Evolutionary conservation across 2,329 filamentous ascomycete genomes (phyloP), one percentile per base, ranked within the genome.

Genomic region (Monilinia vaccinii-corymbosi): DNA sequence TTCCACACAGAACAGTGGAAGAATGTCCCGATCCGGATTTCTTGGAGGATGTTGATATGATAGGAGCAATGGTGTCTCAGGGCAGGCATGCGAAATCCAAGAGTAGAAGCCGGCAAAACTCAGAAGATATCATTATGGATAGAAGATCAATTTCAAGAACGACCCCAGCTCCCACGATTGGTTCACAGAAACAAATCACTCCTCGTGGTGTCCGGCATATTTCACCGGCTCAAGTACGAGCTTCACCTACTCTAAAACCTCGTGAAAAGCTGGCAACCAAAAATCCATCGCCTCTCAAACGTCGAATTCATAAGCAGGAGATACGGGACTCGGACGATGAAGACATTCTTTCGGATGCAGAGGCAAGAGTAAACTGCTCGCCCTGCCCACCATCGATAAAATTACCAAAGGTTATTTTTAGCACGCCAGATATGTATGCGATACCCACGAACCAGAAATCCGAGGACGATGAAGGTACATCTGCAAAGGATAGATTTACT

Each of bases 321-420:
- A 67, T 72, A 44, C 60, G 66, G 55, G 70, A 72, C 62, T 71
- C 71, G 10, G 70, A 72, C 34, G 70, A 70, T 34, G 70, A 72
- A 13, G 67, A 69, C 7, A 47, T 61, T 5, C 28, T 67, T 6
- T 66, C 64, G 5, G 62, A 66, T 25, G 53, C 62, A 8, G 65
- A 67, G 21, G 60, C 52, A 32, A 58, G 32, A 36, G 58, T 59
- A 3, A 65, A 47, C 28, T 64, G 45, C 44, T 67, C 65, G 21
- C 63, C 65, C 40, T 53, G 40, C 7, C n/a, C 52, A 5, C 18
- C 57, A 23, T 42, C 61, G n/a, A 67, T 65, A 49, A 65, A 64
- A 13, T 62, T 42, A 36, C 62, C 67, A 28, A 46, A 52, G 16
- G 53, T 60, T 18, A 47, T 61, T 23, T 55, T 61, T 31, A 55